A percentile compares a stretch with the other conserved stretches of the same genome.
Conservation (phyloP, 768 basidiomycete genomes). For the Omphalotus guepiniiformis region DNA sequence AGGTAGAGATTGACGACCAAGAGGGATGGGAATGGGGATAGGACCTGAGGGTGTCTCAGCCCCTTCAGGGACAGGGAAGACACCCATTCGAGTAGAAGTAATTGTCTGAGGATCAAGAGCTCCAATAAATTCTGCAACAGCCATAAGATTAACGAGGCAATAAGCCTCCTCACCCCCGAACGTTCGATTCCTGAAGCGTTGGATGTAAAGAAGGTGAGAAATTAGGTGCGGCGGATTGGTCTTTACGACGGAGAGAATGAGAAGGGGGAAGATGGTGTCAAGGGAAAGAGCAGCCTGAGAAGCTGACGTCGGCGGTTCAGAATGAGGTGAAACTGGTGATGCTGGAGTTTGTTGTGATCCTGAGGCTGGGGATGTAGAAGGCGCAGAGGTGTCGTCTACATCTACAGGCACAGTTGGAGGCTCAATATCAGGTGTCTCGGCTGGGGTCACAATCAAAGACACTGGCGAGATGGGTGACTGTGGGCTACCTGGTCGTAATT, state of each 20-base stretch:
- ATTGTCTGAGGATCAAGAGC: constrained; percentile 83
- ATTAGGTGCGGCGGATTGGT: constrained; percentile 83
- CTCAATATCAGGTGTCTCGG: too few species aligned
- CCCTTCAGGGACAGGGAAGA: constrained; percentile 4
- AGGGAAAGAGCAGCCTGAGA: constrained; percentile 24
- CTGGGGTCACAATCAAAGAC: too few species aligned
- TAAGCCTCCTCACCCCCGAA: constrained; percentile 85
- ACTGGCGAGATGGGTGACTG: too few species aligned
- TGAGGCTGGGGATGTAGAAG: not conserved
- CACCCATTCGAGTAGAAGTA: constrained; percentile 16
- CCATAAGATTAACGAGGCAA: constrained; percentile 91
- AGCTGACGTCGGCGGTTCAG: constrained; percentile 16
- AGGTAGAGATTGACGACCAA: not conserved
- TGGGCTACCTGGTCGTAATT: too few species aligned
- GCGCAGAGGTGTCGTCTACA: too few species aligned
- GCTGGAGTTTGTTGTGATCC: not conserved
- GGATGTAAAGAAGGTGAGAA: constrained; percentile 61
- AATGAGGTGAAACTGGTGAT: not conserved
- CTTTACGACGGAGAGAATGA: constrained; percentile 93
- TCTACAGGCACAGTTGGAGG: too few species aligned
- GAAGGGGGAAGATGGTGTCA: constrained; percentile 86
- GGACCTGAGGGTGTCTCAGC: not conserved
- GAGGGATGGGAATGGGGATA: constrained; percentile 6
- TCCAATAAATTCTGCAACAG: constrained; percentile 93
- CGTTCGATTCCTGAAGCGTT: constrained; percentile 53